Conservation (phyloP, 345 rosid species). For the Firmiana major region DNA sequence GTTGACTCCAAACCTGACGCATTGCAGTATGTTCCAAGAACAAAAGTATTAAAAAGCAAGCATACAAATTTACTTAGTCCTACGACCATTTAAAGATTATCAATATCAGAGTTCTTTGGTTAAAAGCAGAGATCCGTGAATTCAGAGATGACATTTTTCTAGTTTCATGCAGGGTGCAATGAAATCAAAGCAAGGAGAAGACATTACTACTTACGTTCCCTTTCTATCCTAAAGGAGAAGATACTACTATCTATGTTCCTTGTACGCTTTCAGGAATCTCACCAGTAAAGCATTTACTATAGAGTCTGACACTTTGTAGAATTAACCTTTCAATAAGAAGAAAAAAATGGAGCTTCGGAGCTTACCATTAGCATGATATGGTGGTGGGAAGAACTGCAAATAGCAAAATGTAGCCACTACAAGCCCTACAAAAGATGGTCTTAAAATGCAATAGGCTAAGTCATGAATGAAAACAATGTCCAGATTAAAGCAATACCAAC, state of each 20-base stretch:
- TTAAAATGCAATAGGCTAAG: conserved; percentile 2
- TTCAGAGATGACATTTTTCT: not conserved
- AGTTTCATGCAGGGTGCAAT: not conserved
- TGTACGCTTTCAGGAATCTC: not conserved
- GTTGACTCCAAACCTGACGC: not conserved
- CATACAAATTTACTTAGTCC: not conserved
- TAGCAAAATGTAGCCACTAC: conserved; percentile 57
- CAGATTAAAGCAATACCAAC: conserved; percentile 27
- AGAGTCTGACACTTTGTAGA: not conserved
- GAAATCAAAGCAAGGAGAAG: not conserved
- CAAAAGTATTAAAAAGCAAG: not conserved
- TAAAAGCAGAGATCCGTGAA: not conserved
- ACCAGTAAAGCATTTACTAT: not conserved
- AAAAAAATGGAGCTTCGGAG: not conserved
- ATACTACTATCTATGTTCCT: not conserved
- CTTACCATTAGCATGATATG: conserved; percentile 52
- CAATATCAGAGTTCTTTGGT: not conserved
- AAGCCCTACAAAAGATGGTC: conserved; percentile 39
- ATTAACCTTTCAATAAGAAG: not conserved
- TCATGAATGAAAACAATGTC: conserved; percentile 4
- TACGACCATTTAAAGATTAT: not conserved
- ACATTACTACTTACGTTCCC: too few relatives aligned
- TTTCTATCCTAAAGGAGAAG: not conserved
- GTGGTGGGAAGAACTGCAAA: conserved; percentile 75
- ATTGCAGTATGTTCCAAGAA: not conserved